phyloP scores from a whole-genome alignment of 768 basidiomycete species.

The Postia placenta region DNA sequence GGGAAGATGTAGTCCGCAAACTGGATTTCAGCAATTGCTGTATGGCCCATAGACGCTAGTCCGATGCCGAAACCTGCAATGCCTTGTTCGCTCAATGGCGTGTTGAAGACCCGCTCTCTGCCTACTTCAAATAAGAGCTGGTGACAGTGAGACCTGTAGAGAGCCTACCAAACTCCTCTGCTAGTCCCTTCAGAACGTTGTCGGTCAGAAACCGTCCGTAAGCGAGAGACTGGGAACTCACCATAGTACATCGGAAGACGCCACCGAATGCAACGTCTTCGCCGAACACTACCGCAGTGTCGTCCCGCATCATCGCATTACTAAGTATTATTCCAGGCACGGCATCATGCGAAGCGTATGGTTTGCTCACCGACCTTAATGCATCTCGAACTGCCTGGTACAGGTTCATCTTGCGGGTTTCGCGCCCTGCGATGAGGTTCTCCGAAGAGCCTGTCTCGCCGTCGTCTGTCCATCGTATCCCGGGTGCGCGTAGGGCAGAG shows the following conservation, averaged over 20 bases:
- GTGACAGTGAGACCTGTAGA: neutral
- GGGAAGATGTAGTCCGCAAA: constrained; percentile 91
- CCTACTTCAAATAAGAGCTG: constrained; percentile 37
- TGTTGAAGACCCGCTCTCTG: constrained; percentile 91
- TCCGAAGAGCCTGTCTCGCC: constrained; percentile 36
- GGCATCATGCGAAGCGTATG: neutral
- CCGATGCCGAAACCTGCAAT: constrained; percentile 95
- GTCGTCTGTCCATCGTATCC: constrained; percentile 65
- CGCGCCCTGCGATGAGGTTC: constrained; percentile 61
- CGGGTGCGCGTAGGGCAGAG: constrained; percentile 63
- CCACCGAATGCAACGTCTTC: constrained; percentile 92
- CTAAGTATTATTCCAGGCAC: constrained; percentile 32
- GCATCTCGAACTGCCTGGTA: constrained; percentile 93
- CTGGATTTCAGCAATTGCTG: constrained; percentile 91
- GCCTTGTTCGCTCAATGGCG: constrained; percentile 87
- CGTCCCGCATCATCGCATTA: constrained; percentile 79
- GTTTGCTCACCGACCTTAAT: constrained; percentile 53
- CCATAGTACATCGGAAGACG: constrained; percentile 92
- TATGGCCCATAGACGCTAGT: constrained; percentile 87
- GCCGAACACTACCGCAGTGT: constrained; percentile 84
- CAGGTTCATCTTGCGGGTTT: constrained; percentile 92
- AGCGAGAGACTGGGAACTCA: constrained; percentile 28
- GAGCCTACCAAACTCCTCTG: constrained; percentile 75
- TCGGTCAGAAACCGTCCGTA: neutral
- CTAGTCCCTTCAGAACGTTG: constrained; percentile 81